A percentile compares a stretch with the other conserved stretches of the same genome.
These are phyloP conservation scores for Odontarrhena argentea DNA, from an alignment of 345 rosid species.

Conservation along the genomic window DNA sequence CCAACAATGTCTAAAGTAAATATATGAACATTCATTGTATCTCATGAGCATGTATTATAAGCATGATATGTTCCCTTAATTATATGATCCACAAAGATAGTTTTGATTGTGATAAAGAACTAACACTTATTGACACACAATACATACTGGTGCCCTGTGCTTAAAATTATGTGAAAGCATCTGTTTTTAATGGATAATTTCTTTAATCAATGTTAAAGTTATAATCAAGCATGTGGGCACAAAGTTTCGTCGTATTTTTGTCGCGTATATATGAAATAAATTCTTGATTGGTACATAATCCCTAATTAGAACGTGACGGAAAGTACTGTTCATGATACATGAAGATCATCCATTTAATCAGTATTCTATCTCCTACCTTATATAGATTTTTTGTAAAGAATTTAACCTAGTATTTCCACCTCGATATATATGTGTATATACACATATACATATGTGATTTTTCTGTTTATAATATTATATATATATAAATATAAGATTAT, in stretches of 20 bases:
- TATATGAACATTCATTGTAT: conserved; percentile 14
- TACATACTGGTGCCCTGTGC: conserved; percentile 6
- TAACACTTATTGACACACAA: conserved; percentile 13
- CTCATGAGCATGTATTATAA: background rate
- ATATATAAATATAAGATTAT: no score
- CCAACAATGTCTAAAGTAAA: background rate
- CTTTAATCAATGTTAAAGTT: conserved; percentile 1
- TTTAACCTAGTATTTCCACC: no score
- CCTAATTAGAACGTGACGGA: background rate
- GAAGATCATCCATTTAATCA: no score
- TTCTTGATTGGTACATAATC: conserved; percentile 13
- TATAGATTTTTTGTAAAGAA: no score
- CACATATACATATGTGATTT: no score
- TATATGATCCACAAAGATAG: conserved; percentile 8
- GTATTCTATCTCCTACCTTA: no score
- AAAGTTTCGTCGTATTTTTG: conserved; percentile 3
- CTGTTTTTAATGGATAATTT: background rate
- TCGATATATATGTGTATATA: no score
- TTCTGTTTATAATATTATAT: no score
- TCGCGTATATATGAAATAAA: conserved; percentile 5
- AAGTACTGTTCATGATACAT: no score
- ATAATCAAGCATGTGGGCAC: background rate
- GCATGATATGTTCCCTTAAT: background rate
- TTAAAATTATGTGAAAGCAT: background rate
- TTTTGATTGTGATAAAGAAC: conserved; percentile 30